A percentile compares a stretch with the other conserved stretches of the same genome.
Evolutionary conservation across 106 monocot species (phyloP).

Genomic region (Dioscorea dumetorum): DNA sequence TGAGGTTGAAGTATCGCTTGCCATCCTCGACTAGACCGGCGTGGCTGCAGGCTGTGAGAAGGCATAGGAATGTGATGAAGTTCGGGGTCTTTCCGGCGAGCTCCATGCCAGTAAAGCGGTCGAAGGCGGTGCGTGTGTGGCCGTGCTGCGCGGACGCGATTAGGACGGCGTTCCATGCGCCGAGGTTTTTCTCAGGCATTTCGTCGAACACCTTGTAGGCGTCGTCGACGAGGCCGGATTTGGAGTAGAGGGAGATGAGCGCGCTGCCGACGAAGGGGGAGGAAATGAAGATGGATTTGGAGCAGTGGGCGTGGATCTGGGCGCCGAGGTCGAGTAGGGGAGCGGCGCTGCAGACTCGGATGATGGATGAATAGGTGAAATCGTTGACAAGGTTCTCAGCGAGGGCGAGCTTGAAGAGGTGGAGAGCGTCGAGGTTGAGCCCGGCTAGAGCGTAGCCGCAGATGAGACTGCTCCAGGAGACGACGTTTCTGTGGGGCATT

Average conservation of each 20-base stretch:
- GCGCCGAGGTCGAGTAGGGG: slow-evolving; percentile 54
- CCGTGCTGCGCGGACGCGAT: slow-evolving; percentile 71
- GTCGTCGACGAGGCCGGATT: slow-evolving; percentile 50
- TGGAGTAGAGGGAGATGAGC: slow-evolving; percentile 58
- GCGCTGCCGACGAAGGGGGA: slow-evolving; percentile 67
- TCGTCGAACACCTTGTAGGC: slow-evolving; percentile 56
- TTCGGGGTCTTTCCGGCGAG: slow-evolving; percentile 26
- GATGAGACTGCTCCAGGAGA: slow-evolving; percentile 68
- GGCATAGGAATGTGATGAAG: slow-evolving; percentile 70
- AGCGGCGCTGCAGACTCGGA: slow-evolving; percentile 38
- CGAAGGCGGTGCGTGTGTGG: slow-evolving; percentile 30
- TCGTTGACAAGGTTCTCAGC: slow-evolving; percentile 25
- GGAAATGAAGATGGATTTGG: slow-evolving; percentile 38
- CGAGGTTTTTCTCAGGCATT: slow-evolving; percentile 40
- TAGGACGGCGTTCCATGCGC: slow-evolving; percentile 58
- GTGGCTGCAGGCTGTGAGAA: slow-evolving; percentile 72
- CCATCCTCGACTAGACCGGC: slow-evolving; percentile 57
- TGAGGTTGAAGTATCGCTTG: slow-evolving; percentile 37
- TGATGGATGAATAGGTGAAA: slow-evolving; percentile 49
- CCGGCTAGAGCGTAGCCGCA: slow-evolving; percentile 47
- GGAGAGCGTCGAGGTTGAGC: slow-evolving; percentile 18
- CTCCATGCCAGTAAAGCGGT: slow-evolving; percentile 32
- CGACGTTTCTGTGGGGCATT: slow-evolving; percentile 58
- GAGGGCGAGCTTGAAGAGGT: slow-evolving; percentile 39
- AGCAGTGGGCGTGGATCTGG: slow-evolving; percentile 33